Conservation (phyloP, 148 eudicot species). For the Talinum fruticosum region DNA sequence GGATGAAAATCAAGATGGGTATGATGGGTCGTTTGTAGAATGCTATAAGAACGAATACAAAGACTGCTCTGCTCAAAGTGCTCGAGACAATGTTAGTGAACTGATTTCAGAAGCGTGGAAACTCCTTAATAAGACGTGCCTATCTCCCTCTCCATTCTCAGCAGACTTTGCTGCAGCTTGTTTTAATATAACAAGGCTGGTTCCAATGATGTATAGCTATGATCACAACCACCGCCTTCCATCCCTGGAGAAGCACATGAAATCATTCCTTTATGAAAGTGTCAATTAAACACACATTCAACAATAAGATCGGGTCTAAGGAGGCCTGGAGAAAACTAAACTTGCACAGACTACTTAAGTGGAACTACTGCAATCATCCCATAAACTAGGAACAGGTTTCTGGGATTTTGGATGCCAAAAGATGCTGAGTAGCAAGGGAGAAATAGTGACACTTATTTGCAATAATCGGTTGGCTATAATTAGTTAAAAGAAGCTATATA, state of each 20-base stretch:
- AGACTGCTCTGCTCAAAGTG: background rate
- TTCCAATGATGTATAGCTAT: constrained; percentile 4
- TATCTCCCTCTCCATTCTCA: constrained; percentile 9
- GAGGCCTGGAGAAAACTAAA: too few relatives aligned
- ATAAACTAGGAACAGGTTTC: too few relatives aligned
- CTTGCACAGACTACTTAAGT: too few relatives aligned
- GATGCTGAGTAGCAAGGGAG: too few relatives aligned
- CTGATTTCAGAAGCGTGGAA: background rate
- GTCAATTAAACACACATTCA: background rate
- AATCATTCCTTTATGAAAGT: constrained; percentile 3
- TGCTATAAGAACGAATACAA: background rate
- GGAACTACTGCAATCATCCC: too few relatives aligned
- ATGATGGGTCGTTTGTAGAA: background rate
- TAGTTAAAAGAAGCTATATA: too few relatives aligned
- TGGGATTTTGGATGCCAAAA: too few relatives aligned
- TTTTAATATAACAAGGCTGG: background rate
- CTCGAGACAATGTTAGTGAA: background rate
- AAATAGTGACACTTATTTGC: too few relatives aligned
- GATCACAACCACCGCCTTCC: constrained; percentile 1
- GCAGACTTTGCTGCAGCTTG: background rate
- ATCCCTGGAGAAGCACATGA: constrained; percentile 2
- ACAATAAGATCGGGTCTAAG: background rate
- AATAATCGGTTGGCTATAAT: too few relatives aligned
- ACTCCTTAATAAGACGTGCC: background rate
- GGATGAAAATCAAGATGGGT: constrained; percentile 33